phyloP scores from a whole-genome alignment of 306 rosid species.

The Carpinus fangiana region DNA sequence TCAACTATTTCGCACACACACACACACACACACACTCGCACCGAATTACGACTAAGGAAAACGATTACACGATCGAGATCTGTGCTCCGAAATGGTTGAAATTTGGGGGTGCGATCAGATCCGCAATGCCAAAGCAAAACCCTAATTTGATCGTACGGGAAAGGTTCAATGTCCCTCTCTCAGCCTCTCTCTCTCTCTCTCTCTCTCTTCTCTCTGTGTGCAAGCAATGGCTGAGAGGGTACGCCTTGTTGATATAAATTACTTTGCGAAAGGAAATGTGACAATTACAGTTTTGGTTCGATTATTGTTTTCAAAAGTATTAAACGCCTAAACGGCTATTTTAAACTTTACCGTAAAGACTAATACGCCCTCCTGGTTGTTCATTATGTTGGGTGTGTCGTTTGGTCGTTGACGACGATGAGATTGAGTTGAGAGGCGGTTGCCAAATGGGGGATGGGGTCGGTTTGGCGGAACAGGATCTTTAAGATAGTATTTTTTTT shows the following conservation, averaged over 20 bases:
- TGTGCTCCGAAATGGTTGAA: conserved; percentile 22
- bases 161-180: conserved; percentile 18
- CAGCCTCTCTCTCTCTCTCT: conserved; percentile 3
- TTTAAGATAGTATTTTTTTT: too few relatives aligned
- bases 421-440: background rate
- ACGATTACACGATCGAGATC: conserved; percentile 36
- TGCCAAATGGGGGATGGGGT: too few relatives aligned
- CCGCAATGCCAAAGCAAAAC: conserved; percentile 38
- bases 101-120: conserved; percentile 50
- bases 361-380: conserved; percentile 7
- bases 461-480: too few relatives aligned
- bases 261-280: conserved; percentile 12
- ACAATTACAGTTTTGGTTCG: conserved; percentile 14
- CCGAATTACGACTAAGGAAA: conserved; percentile 13
- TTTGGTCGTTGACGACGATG: background rate
- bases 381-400: conserved; percentile 3
- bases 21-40: conserved; percentile 9
- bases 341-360: conserved; percentile 3
- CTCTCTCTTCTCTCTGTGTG: background rate
- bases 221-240: conserved; percentile 30
- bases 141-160: conserved; percentile 34
- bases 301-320: conserved; percentile 40
- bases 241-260: conserved; percentile 23
- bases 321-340: conserved; percentile 44
- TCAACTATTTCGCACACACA: conserved; percentile 5